Evolutionary conservation across 768 basidiomycete species (phyloP).

Genomic region (Hypholoma fasciculare): DNA sequence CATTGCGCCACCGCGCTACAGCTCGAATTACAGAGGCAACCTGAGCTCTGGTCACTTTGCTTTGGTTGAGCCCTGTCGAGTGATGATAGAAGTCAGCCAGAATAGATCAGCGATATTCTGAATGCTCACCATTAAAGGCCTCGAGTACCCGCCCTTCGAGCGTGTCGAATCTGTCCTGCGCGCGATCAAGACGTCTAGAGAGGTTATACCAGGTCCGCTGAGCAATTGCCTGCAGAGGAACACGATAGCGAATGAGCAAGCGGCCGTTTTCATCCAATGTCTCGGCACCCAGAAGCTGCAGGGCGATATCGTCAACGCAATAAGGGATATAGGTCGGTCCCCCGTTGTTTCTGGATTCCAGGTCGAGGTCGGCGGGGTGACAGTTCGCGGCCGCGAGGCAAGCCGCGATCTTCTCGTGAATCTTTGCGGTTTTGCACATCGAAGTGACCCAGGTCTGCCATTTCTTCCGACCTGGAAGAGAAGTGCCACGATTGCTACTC

Average conservation of each 20-base stretch:
- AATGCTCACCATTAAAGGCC: too few relatives aligned
- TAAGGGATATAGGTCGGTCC: slow-evolving; percentile 4
- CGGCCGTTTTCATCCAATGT: not conserved
- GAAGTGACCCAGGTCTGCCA: slow-evolving; percentile 9
- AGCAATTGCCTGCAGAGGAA: not conserved
- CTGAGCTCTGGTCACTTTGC: slow-evolving; percentile 12
- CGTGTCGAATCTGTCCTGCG: too few relatives aligned
- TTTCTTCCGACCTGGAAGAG: slow-evolving; percentile 10
- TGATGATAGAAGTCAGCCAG: not conserved
- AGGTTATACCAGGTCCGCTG: not conserved
- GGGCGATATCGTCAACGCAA: slow-evolving; percentile 9
- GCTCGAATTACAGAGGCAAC: slow-evolving; percentile 14
- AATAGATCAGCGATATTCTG: too few relatives aligned
- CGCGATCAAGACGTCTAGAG: too few relatives aligned
- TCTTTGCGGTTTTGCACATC: not conserved
- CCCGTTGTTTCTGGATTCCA: not conserved
- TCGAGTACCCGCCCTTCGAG: too few relatives aligned
- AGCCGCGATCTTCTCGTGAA: slow-evolving; percentile 7
- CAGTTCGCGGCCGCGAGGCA: not conserved
- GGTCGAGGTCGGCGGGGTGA: slow-evolving; percentile 8
- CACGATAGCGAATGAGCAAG: not conserved
- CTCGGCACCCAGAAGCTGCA: slow-evolving; percentile 10
- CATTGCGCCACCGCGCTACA: slow-evolving; percentile 19
- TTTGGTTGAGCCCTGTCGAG: slow-evolving; percentile 12
- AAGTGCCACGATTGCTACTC: not conserved